Percentiles rank a stretch among this genome's conserved stretches.
Conservation (phyloP, 257 asterid genomes). For the Solanum pinnatisectum region DNA sequence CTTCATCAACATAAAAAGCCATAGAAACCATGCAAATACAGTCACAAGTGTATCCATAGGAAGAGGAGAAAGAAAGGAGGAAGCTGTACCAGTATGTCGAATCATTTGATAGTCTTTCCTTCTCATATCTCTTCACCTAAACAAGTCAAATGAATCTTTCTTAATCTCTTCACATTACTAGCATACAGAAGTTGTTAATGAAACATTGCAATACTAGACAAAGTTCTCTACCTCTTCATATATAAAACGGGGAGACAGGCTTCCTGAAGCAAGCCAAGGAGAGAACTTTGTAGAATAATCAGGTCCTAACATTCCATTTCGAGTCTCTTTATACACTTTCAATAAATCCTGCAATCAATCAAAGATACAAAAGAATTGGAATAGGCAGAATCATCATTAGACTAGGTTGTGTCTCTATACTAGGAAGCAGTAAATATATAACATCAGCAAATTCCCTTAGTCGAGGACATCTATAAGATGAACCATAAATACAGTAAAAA, state of each 20-base stretch:
- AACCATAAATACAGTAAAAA: not conserved
- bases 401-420: not conserved
- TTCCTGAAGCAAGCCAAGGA: constrained; percentile 93
- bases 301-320: constrained; percentile 92
- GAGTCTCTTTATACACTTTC: constrained; percentile 67
- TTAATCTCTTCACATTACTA: not conserved
- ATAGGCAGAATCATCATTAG: not conserved
- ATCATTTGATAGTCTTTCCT: constrained; percentile 60
- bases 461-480: not conserved
- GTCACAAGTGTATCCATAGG: not conserved
- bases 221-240: constrained; percentile 59
- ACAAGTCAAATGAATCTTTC: constrained; percentile 11
- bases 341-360: constrained; percentile 46
- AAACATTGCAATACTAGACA: not conserved
- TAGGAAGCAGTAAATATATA: not conserved
- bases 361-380: not conserved
- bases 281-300: constrained; percentile 92
- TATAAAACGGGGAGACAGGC: constrained; percentile 83
- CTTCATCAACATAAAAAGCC: not conserved
- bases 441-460: not conserved
- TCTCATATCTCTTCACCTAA: constrained; percentile 89
- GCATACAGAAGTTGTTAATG: not conserved
- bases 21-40: not conserved
- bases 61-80: not conserved
- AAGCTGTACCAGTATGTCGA: constrained; percentile 78